These are phyloP conservation scores for Umbilicaria muhlenbergii DNA, from an alignment of 495 filamentous ascomycete genomes.

Conservation along the genomic window DNA sequence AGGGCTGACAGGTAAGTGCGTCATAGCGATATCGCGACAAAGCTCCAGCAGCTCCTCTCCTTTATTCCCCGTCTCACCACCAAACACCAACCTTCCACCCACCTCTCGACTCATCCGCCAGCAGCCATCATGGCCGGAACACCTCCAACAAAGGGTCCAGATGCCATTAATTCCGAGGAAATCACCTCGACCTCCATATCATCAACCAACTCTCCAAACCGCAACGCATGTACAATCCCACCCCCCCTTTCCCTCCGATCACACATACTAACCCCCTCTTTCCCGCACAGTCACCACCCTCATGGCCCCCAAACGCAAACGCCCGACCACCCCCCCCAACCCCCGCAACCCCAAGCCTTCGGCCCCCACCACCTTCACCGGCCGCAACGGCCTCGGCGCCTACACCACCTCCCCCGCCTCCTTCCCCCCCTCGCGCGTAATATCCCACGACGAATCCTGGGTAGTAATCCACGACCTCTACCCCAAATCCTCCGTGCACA, in stretches of 20 bases:
- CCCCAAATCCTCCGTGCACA: constrained; percentile 72
- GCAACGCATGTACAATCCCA: constrained; percentile 24
- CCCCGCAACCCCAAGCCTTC: constrained; percentile 12
- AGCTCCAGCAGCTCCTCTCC: no score
- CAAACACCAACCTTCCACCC: no score
- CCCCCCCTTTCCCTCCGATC: neutral
- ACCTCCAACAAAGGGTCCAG: constrained; percentile 5
- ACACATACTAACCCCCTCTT: neutral
- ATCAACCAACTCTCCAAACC: constrained; percentile 2
- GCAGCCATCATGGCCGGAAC: constrained; percentile 2
- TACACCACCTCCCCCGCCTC: constrained; percentile 56
- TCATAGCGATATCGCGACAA: no score
- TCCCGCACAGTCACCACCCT: constrained; percentile 43
- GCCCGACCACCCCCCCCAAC: constrained; percentile 18
- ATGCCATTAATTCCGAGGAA: constrained; percentile 22
- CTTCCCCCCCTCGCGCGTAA: constrained; percentile 43
- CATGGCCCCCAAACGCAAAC: constrained; percentile 44
- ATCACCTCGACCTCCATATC: constrained; percentile 15
- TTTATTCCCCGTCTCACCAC: no score
- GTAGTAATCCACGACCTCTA: constrained; percentile 73
- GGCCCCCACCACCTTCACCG: constrained; percentile 18
- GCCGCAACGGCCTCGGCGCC: constrained; percentile 47
- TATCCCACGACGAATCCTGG: constrained; percentile 54
- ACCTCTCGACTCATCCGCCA: no score
- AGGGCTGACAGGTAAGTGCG: no score